These are phyloP conservation scores for Mycothermus thermophilus DNA, from an alignment of 495 filamentous ascomycete genomes.

Conservation along the genomic window DNA sequence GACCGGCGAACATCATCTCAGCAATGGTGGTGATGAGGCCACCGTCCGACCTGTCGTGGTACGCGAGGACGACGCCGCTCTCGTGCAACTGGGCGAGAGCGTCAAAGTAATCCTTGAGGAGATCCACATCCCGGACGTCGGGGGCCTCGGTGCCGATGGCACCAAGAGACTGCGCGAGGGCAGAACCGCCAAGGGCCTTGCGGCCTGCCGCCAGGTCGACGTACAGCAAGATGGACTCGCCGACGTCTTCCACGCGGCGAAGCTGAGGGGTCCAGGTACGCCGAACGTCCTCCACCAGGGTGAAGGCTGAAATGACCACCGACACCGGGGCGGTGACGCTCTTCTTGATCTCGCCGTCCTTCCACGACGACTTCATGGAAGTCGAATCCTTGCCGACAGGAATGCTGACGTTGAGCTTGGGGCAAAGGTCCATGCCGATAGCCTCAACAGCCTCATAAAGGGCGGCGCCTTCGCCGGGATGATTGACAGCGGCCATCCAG, in stretches of 20 bases:
- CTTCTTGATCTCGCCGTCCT: conserved; percentile 57
- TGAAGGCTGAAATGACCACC: conserved; percentile 80
- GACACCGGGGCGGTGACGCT: conserved; percentile 88
- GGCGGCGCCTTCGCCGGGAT: conserved; percentile 85
- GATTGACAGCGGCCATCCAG: conserved; percentile 95
- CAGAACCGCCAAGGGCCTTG: conserved; percentile 78
- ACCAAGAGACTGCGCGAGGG: conserved; percentile 82
- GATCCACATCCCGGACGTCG: conserved; percentile 66
- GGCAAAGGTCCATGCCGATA: conserved; percentile 74
- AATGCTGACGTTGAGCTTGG: conserved; percentile 74
- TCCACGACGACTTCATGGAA: conserved; percentile 98
- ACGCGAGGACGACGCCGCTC: conserved; percentile 75
- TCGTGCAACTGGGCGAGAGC: conserved; percentile 78
- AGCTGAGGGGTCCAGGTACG: conserved; percentile 91
- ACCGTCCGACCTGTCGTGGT: conserved; percentile 90
- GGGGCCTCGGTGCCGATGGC: conserved; percentile 74
- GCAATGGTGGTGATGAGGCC: conserved; percentile 82
- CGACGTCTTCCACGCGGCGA: conserved; percentile 69
- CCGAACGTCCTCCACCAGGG: conserved; percentile 59
- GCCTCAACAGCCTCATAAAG: conserved; percentile 92
- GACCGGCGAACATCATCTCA: conserved; percentile 97
- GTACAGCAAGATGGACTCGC: conserved; percentile 78
- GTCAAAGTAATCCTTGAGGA: conserved; percentile 85
- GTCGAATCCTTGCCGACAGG: conserved; percentile 97
- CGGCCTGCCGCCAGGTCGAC: conserved; percentile 72